Base-by-base conservation (phyloP, 352 stramenopile genomes). In the Globisporangium parvum region DNA sequence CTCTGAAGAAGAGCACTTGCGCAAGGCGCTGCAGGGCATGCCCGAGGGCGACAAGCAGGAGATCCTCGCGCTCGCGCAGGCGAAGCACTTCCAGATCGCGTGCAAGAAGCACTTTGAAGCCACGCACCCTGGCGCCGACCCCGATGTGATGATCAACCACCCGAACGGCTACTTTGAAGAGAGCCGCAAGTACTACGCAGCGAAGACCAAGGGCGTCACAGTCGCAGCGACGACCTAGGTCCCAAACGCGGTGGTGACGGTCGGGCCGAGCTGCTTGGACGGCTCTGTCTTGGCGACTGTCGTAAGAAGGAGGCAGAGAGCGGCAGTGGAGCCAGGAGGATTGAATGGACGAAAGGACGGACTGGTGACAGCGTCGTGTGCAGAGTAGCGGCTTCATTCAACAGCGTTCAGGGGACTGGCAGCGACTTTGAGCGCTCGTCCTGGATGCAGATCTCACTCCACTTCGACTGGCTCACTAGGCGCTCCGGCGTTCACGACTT, bases 111-210 rank as follows among this genome's bases (percentile, higher is more conserved):
- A 99, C 71, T 99, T 99, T 71, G 94, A 99, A 71, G 87, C 88
- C 23, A 90, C 82, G 20, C 96, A 99, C 72, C 76, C 85, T 0
- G 73, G 87, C 6, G 77, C 65, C 23, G 78, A 92, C 46, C 67
- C 74, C 14, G 91, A 97, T 55, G 85, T 96, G 37, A 95, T 99
- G 53, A 95, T 98, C 41, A 99, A 99, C 73, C 97, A 99, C 77
- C 97, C 97, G 17, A 99, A 99, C 70, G 92, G 89, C 39, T 99
- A 93, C 86, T 99, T 98, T 60, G 87, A 97, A 53, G 93, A 98
- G 33, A 98, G 85, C 67, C 87, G 95, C 54, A 90, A 95, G 52
- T 98, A 97, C 66, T 87, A 96, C 60, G 88, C 81, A 9, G 71
- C 77, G 45, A 96, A 93, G 70, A 87, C 80, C 46, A 82, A 82